These are phyloP conservation scores for Oryza longistaminata DNA, from an alignment of 176 grass and related monocot genomes.

Conservation along the genomic window DNA sequence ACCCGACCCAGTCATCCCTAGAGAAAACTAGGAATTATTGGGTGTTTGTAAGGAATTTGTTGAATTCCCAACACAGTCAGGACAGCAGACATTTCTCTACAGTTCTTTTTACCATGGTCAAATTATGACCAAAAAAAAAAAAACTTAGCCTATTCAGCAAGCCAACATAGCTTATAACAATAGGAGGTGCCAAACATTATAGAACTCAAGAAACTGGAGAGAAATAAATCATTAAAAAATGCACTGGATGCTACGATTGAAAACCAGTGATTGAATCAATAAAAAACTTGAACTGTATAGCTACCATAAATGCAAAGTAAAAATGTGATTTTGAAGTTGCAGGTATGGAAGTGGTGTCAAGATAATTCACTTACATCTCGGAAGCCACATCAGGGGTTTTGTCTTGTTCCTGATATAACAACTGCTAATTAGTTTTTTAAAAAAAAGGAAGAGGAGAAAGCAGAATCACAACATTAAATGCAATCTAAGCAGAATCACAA, in stretches of 20 bases:
- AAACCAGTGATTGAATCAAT: constrained; percentile 26
- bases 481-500: neutral
- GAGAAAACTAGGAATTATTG: neutral
- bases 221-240: constrained; percentile 18
- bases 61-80: neutral
- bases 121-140: neutral
- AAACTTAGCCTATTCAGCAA: neutral
- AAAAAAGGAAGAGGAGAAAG: neutral
- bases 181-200: neutral
- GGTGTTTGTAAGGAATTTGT: neutral
- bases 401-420: constrained; percentile 42
- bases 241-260: neutral
- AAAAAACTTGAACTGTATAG: constrained; percentile 17
- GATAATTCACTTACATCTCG: constrained; percentile 43
- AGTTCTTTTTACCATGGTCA: neutral
- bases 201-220: neutral
- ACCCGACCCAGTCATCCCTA: neutral
- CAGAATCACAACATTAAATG: neutral
- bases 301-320: constrained; percentile 1
- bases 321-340: neutral
- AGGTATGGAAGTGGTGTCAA: neutral
- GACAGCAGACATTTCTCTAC: neutral
- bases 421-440: constrained; percentile 19
- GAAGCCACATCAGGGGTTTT: constrained; percentile 40
- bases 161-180: neutral